Conservation (phyloP, 2,329 filamentous ascomycete genomes). For the Calonectria fujianensis region DNA sequence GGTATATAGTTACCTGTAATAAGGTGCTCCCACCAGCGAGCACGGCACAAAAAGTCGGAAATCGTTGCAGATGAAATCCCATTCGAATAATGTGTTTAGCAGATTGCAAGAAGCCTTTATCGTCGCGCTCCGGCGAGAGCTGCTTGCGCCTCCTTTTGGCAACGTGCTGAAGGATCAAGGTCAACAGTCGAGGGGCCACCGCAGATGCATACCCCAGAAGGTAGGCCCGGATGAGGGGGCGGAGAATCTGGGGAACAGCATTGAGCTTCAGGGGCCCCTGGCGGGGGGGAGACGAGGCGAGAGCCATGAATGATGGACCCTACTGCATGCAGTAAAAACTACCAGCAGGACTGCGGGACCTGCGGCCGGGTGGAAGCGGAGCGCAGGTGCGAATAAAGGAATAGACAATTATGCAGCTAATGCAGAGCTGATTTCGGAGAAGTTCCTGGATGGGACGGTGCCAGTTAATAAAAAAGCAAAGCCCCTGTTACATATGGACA, state of each 20-base stretch:
- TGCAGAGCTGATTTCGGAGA: slow-evolving; percentile 31
- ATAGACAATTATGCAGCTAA: not conserved
- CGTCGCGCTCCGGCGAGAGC: slow-evolving; percentile 54
- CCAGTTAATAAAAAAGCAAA: slow-evolving; percentile 44
- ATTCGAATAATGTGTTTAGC: slow-evolving; percentile 66
- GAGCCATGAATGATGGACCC: slow-evolving; percentile 42
- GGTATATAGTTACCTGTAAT: slow-evolving; percentile 69
- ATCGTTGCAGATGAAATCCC: slow-evolving; percentile 73
- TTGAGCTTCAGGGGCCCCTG: slow-evolving; percentile 53
- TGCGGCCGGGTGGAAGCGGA: slow-evolving; percentile 45
- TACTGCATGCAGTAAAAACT: slow-evolving; percentile 45
- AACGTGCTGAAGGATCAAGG: slow-evolving; percentile 71
- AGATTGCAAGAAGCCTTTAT: slow-evolving; percentile 58
- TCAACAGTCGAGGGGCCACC: slow-evolving; percentile 74
- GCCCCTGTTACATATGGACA: slow-evolving; percentile 45
- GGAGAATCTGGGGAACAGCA: slow-evolving; percentile 69
- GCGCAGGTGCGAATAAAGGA: slow-evolving; percentile 1
- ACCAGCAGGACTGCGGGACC: slow-evolving; percentile 50
- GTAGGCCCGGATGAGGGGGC: slow-evolving; percentile 76
- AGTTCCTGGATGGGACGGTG: slow-evolving; percentile 48
- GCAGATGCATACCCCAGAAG: slow-evolving; percentile 76
- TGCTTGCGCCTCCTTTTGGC: slow-evolving; percentile 60
- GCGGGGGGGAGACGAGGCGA: slow-evolving; percentile 44
- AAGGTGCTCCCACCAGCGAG: slow-evolving; percentile 76
- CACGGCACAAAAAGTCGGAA: slow-evolving; percentile 78